Percentiles rank a stretch among this genome's conserved stretches.
These are phyloP conservation scores for Umbelopsis isabellina DNA, from an alignment of 192 early-diverging fungal species.

Conservation along the genomic window DNA sequence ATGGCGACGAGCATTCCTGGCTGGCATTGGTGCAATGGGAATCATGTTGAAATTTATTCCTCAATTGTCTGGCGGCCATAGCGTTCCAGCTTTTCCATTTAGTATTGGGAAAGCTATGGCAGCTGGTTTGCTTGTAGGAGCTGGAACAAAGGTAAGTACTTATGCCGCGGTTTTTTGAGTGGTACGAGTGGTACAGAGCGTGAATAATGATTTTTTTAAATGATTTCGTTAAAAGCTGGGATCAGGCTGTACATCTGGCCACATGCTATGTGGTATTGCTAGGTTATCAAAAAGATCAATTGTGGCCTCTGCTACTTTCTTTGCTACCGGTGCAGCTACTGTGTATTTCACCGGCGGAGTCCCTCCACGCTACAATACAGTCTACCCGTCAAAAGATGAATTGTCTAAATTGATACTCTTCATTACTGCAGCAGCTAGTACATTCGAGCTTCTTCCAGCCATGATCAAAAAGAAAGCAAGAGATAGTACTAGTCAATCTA, in stretches of 20 bases:
- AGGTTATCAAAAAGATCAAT: slow-evolving; percentile 9
- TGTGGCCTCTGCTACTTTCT: slow-evolving; percentile 5
- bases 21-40: neutral
- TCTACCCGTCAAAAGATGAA: slow-evolving; percentile 1
- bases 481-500: neutral
- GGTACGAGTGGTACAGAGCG: neutral
- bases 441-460: neutral
- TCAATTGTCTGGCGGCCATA: neutral
- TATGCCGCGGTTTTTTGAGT: too few relatives aligned
- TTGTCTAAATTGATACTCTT: neutral
- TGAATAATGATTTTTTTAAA: neutral
- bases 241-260: slow-evolving; percentile 21
- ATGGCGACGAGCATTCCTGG: neutral
- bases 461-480: neutral
- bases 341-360: neutral
- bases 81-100: neutral
- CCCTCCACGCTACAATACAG: neutral
- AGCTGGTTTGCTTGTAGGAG: slow-evolving; percentile 16
- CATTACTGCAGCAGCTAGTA: neutral
- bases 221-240: too few relatives aligned
- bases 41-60: neutral
- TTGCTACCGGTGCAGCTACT: neutral
- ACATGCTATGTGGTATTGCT: slow-evolving; percentile 19
- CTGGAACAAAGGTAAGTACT: slow-evolving; percentile 7
- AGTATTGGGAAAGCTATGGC: neutral